These are phyloP conservation scores for Globomyces sp. DNA, from an alignment of 371 early-diverging fungal species.

Conservation along the genomic window DNA sequence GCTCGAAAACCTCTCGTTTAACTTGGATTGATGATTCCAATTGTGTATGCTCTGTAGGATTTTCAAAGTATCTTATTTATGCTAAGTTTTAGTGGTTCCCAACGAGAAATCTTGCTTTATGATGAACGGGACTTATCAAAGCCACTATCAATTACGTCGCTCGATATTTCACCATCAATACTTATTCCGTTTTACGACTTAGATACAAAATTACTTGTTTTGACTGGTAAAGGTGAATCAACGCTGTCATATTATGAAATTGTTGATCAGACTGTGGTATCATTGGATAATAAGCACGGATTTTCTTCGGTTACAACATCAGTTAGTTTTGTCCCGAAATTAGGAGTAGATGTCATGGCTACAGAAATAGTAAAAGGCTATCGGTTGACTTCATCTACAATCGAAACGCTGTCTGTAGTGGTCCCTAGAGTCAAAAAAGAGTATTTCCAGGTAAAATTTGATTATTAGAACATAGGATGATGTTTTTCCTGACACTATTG, in stretches of 20 bases:
- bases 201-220: conserved; percentile 63
- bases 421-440: conserved; percentile 76
- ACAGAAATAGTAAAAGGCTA: conserved; percentile 65
- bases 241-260: conserved; percentile 52
- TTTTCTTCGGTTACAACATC: conserved; percentile 64
- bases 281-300: conserved; percentile 62
- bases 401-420: conserved; percentile 69
- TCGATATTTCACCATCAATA: conserved; percentile 76
- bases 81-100: conserved; percentile 17
- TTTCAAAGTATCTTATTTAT: neutral
- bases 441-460: conserved; percentile 59
- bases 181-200: conserved; percentile 67
- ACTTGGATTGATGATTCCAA: conserved; percentile 62
- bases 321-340: conserved; percentile 62
- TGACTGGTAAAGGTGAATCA: conserved; percentile 63
- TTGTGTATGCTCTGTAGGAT: conserved; percentile 54
- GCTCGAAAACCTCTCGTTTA: conserved; percentile 67
- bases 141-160: conserved; percentile 40
- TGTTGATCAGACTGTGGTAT: conserved; percentile 27
- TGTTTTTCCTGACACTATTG: conserved; percentile 67
- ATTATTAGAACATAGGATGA: conserved; percentile 53
- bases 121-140: conserved; percentile 44
- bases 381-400: conserved; percentile 61
- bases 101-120: conserved; percentile 67
- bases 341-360: conserved; percentile 56